These are phyloP conservation scores for Stentor coeruleus DNA, from an alignment of 73 alveolate species.

Conservation along the genomic window DNA sequence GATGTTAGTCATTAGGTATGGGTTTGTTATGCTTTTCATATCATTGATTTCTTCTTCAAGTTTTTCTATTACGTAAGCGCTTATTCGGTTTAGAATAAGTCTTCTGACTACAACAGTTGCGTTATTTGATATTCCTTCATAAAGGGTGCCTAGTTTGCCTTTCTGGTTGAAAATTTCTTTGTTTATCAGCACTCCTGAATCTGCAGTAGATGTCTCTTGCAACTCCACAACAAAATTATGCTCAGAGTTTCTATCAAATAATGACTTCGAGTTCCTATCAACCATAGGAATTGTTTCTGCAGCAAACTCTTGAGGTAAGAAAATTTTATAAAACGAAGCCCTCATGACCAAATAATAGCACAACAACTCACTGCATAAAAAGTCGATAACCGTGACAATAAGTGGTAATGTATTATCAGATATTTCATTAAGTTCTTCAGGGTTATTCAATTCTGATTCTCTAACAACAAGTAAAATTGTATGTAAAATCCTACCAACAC, in stretches of 20 bases:
- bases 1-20: not conserved
- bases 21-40: not conserved
- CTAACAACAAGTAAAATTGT: not conserved
- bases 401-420: not conserved
- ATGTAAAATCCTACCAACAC: not conserved
- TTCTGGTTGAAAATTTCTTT: not conserved
- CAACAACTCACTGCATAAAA: not conserved
- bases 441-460: not conserved
- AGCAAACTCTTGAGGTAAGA: not conserved
- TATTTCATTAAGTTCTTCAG: not conserved
- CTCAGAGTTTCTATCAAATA: conserved; percentile 5
- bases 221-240: not conserved
- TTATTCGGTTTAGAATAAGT: not conserved
- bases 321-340: not conserved
- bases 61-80: conserved; percentile 9
- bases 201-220: not conserved
- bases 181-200: not conserved
- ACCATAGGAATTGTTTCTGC: not conserved
- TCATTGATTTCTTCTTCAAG: not conserved
- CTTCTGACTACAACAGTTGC: not conserved
- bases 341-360: not conserved
- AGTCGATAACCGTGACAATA: not conserved
- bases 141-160: not conserved
- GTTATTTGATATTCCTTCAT: not conserved
- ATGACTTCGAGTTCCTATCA: not conserved